A percentile compares a stretch with the other conserved stretches of the same genome.
Conservation (phyloP, 2,329 filamentous ascomycete species). For the Penicillium sp. region DNA sequence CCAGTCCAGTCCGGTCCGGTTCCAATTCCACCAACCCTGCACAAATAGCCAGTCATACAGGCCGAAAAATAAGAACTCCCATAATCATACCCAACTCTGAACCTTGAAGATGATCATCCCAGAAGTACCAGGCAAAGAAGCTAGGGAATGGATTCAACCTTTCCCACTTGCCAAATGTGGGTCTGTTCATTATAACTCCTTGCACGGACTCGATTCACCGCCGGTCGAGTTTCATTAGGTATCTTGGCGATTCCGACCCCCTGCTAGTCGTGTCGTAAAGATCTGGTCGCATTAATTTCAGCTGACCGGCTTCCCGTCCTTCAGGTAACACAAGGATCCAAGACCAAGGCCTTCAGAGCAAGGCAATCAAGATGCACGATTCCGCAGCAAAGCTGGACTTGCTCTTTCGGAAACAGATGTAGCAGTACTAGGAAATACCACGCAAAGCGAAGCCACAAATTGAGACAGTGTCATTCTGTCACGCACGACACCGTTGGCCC, state of each 20-base stretch:
- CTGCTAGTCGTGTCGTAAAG: neutral
- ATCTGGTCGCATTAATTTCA: conserved; percentile 9
- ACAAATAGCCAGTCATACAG: neutral
- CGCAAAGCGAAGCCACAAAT: neutral
- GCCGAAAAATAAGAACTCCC: conserved; percentile 17
- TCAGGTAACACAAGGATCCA: conserved; percentile 15
- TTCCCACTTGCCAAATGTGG: neutral
- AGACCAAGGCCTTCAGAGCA: neutral
- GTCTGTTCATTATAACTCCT: conserved; percentile 4
- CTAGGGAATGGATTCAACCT: neutral
- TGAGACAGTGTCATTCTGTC: neutral
- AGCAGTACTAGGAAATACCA: neutral
- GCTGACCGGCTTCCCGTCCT: conserved; percentile 13
- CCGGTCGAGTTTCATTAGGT: neutral
- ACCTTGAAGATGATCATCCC: neutral
- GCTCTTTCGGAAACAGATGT: neutral
- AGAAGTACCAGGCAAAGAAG: conserved; percentile 3
- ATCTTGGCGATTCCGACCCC: neutral
- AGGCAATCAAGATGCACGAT: conserved; percentile 5
- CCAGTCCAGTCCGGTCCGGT: neutral
- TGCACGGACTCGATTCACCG: conserved; percentile 9
- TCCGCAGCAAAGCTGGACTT: neutral
- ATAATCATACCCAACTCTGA: neutral
- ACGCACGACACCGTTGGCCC: neutral
- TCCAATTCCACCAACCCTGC: neutral